These are phyloP conservation scores for Trametes cinnabarina DNA, from an alignment of 768 basidiomycete genomes.

Conservation along the genomic window DNA sequence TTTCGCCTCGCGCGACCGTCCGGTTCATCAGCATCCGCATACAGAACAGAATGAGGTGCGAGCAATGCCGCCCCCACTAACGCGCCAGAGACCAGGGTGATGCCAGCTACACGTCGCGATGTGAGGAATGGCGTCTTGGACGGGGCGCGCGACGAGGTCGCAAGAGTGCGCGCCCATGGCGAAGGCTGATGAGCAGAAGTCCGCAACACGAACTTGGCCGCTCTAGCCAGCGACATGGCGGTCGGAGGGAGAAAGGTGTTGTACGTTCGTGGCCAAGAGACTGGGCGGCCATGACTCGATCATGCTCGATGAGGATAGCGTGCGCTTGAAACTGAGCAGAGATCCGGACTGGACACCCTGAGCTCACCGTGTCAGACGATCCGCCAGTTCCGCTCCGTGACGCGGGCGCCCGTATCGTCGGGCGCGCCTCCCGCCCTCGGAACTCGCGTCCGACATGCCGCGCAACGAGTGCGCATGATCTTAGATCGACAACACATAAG, in stretches of 20 bases:
- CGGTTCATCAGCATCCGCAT: constrained; percentile 25
- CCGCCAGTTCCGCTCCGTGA: not conserved
- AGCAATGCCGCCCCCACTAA: not conserved
- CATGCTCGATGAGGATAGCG: not conserved
- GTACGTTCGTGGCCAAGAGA: not conserved
- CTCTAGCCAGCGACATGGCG: constrained; percentile 7
- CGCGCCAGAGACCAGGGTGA: not conserved
- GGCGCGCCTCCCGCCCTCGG: not conserved
- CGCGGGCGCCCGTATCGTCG: not conserved
- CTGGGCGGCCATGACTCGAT: not conserved
- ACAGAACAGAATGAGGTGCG: not conserved
- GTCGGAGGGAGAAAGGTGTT: not conserved
- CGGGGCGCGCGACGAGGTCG: not conserved
- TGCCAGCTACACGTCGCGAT: not conserved
- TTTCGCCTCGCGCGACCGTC: not conserved
- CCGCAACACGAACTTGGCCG: not conserved
- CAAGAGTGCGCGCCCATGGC: not conserved
- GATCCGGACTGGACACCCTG: not conserved
- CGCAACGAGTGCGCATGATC: too few species aligned
- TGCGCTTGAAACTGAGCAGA: not conserved
- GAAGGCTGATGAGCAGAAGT: not conserved
- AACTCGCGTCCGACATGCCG: not conserved
- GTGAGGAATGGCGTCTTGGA: not conserved
- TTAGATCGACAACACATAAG: not conserved
- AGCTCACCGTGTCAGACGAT: not conserved